A percentile compares a stretch with the other conserved stretches of the same genome.
Evolutionary conservation across 805 yeast species (phyloP).

Genomic region (Blastobotrys mokoenaii): DNA sequence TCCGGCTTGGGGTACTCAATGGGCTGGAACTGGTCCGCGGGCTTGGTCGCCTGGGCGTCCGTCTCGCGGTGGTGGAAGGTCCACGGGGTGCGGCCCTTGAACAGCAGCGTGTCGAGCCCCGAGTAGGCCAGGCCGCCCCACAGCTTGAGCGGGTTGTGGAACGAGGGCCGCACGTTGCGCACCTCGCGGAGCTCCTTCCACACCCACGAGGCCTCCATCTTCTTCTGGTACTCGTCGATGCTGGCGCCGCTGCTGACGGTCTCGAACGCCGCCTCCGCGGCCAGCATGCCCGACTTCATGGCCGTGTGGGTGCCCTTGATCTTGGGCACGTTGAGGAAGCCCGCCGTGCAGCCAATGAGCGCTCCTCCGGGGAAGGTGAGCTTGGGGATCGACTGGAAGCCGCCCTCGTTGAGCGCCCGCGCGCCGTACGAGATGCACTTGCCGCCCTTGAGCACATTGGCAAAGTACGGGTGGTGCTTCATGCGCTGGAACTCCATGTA

Average conservation of each 20-base stretch:
- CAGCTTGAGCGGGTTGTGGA: slow-evolving; percentile 64
- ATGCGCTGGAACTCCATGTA: slow-evolving; percentile 91
- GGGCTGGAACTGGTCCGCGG: slow-evolving; percentile 57
- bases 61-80: slow-evolving; percentile 63
- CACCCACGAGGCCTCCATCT: slow-evolving; percentile 75
- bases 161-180: slow-evolving; percentile 89
- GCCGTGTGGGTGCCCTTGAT: slow-evolving; percentile 98
- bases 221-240: slow-evolving; percentile 47
- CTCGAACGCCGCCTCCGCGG: slow-evolving; percentile 75
- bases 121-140: slow-evolving; percentile 79
- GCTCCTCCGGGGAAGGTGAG: slow-evolving; percentile 94
- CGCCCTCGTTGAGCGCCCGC: slow-evolving; percentile 95
- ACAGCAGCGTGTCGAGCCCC: slow-evolving; percentile 70
- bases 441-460: slow-evolving; percentile 71
- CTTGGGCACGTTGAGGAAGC: slow-evolving; percentile 94
- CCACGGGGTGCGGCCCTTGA: slow-evolving; percentile 81
- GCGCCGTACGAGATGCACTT: slow-evolving; percentile 93
- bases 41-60: slow-evolving; percentile 64
- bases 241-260: slow-evolving; percentile 34
- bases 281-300: slow-evolving; percentile 89
- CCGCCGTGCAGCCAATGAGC: slow-evolving; percentile 91
- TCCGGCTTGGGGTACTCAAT: slow-evolving; percentile 95
- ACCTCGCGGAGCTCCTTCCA: slow-evolving; percentile 74
- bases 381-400: slow-evolving; percentile 85
- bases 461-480: slow-evolving; percentile 86